Conservation (phyloP, 2,329 filamentous ascomycete genomes). For the Neoscytalidium dimidiatum region DNA sequence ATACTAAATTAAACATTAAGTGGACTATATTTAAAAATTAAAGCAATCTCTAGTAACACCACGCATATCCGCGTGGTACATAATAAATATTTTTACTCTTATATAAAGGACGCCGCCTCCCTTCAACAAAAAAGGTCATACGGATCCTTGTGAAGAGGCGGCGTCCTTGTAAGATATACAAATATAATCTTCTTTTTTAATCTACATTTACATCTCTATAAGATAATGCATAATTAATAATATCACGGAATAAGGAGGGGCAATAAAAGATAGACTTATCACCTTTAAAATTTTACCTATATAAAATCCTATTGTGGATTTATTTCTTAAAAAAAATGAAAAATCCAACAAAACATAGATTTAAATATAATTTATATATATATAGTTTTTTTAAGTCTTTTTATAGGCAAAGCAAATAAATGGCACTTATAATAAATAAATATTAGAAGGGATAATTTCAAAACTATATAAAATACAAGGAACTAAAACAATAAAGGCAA, state of each 20-base stretch:
- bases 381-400: constrained; percentile 19
- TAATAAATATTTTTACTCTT: not conserved
- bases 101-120: no score
- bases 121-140: not conserved
- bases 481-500: not conserved
- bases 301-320: constrained; percentile 26
- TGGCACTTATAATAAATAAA: constrained; percentile 31
- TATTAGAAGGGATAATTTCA: constrained; percentile 26
- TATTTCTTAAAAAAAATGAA: constrained; percentile 1
- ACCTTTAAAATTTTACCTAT: constrained; percentile 27
- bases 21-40: constrained; percentile 8
- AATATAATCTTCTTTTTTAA: not conserved
- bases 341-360: no score
- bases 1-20: constrained; percentile 2
- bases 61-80: constrained; percentile 6
- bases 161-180: not conserved
- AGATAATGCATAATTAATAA: not conserved
- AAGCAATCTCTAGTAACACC: constrained; percentile 3
- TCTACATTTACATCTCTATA: not conserved
- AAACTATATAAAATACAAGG: constrained; percentile 24
- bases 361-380: constrained; percentile 23
- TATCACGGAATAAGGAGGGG: no score
- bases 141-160: no score
- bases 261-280: not conserved
- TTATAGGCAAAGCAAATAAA: constrained; percentile 21